Percentiles rank a stretch among this genome's conserved stretches.
Conservation (phyloP, 2,329 filamentous ascomycete genomes). For the Colletotrichum viniferum region DNA sequence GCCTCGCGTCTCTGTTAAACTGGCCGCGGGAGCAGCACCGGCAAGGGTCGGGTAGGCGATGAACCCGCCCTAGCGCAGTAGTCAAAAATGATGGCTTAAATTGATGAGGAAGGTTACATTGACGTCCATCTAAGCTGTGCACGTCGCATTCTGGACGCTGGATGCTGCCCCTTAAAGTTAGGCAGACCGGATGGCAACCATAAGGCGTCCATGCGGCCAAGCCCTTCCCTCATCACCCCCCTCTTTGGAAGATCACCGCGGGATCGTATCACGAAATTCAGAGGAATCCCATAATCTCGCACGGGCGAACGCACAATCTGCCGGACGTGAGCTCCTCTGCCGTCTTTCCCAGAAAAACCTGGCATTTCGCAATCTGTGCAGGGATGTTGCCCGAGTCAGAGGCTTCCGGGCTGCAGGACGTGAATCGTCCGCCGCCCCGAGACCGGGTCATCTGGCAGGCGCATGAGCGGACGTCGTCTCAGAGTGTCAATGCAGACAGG, state of each 20-base stretch:
- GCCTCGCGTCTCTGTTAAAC: neutral
- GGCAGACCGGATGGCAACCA: neutral
- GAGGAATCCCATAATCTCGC: neutral
- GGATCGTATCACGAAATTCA: neutral
- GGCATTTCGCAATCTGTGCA: neutral
- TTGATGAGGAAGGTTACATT: neutral
- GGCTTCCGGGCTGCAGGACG: neutral
- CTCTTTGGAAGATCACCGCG: neutral
- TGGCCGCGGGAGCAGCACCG: neutral
- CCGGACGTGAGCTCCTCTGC: neutral
- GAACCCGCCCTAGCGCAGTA: neutral
- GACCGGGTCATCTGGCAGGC: neutral
- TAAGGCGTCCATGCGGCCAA: neutral
- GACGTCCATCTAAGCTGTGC: neutral
- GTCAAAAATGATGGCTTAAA: neutral
- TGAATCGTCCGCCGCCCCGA: neutral
- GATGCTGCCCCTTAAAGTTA: neutral
- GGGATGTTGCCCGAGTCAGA: constrained; percentile 9
- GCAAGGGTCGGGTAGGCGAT: neutral
- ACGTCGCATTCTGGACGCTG: neutral
- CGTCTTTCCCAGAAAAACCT: neutral
- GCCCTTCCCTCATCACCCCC: neutral
- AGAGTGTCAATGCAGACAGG: constrained; percentile 10
- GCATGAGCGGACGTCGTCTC: constrained; percentile 4
- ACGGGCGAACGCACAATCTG: neutral